Conservation (phyloP, 805 yeast species). For the Jamesozyma spencerorum region DNA sequence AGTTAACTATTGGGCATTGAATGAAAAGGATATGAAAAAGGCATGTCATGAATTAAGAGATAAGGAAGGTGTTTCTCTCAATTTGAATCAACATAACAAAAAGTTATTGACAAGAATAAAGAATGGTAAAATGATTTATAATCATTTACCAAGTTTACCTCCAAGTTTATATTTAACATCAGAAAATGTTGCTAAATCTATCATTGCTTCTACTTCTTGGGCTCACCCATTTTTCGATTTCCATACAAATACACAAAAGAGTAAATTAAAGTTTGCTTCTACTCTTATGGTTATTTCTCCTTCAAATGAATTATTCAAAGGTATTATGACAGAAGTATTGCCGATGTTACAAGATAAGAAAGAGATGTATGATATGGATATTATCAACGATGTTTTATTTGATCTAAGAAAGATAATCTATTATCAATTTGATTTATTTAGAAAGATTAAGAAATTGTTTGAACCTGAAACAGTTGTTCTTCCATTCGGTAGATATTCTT, state of each 20-base stretch:
- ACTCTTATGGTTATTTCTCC: constrained; percentile 59
- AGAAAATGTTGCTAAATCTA: constrained; percentile 24
- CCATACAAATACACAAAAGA: constrained; percentile 12
- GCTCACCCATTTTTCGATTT: constrained; percentile 18
- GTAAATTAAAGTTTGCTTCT: constrained; percentile 30
- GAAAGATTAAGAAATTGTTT: constrained; percentile 16
- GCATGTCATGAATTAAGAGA: constrained; percentile 13
- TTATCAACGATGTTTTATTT: constrained; percentile 24
- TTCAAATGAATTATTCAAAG: constrained; percentile 21
- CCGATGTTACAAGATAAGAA: constrained; percentile 14
- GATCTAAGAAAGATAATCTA: constrained; percentile 21
- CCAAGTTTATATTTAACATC: constrained; percentile 18
- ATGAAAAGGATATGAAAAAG: constrained; percentile 19
- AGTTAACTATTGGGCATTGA: constrained; percentile 34
- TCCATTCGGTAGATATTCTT: constrained; percentile 27
- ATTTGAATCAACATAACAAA: constrained; percentile 19
- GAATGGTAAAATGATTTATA: constrained; percentile 28
- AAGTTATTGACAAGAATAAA: constrained; percentile 14
- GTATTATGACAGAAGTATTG: constrained; percentile 14
- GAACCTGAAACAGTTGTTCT: constrained; percentile 23
- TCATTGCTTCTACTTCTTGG: constrained; percentile 20
- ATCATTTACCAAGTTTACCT: constrained; percentile 33
- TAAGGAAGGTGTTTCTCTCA: constrained; percentile 14
- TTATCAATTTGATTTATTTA: constrained; percentile 23
- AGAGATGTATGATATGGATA: constrained; percentile 24